phyloP scores from a whole-genome alignment of 768 basidiomycete species.

The Mycena venus region DNA sequence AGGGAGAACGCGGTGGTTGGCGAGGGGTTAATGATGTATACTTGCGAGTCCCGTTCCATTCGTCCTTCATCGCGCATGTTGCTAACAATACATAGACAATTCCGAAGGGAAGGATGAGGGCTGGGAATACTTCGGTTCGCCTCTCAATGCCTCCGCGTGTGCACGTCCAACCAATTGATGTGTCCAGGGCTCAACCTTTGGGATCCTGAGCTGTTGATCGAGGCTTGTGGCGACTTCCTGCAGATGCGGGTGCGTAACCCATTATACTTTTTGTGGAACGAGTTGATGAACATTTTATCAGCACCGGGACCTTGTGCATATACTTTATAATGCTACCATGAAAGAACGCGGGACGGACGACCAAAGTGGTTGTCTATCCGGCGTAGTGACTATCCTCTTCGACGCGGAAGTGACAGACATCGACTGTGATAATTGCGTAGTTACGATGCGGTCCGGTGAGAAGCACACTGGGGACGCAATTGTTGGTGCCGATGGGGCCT shows the following conservation, averaged over 20 bases:
- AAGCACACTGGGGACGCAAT: neutral
- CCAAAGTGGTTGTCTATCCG: no score
- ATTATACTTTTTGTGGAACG: neutral
- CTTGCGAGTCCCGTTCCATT: neutral
- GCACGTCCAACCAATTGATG: neutral
- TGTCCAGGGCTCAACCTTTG: neutral
- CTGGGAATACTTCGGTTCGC: slow-evolving; percentile 13
- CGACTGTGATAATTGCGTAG: neutral
- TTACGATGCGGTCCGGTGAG: slow-evolving; percentile 15
- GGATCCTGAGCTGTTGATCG: slow-evolving; percentile 17
- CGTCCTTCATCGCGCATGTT: neutral
- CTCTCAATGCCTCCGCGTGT: neutral
- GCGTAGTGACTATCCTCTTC: neutral
- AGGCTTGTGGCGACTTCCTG: no score
- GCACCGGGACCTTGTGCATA: slow-evolving; percentile 23
- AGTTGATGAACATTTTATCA: neutral
- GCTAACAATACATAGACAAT: neutral
- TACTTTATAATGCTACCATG: neutral
- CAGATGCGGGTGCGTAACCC: no score
- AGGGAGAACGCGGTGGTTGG: slow-evolving; percentile 14
- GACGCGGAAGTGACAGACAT: slow-evolving; percentile 1
- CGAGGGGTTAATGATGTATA: slow-evolving; percentile 16
- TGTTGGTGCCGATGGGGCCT: slow-evolving; percentile 19
- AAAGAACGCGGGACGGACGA: neutral
- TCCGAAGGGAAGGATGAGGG: neutral